Base-by-base conservation (phyloP, 768 basidiomycete species). In the Pulveroboletus sp. region DNA sequence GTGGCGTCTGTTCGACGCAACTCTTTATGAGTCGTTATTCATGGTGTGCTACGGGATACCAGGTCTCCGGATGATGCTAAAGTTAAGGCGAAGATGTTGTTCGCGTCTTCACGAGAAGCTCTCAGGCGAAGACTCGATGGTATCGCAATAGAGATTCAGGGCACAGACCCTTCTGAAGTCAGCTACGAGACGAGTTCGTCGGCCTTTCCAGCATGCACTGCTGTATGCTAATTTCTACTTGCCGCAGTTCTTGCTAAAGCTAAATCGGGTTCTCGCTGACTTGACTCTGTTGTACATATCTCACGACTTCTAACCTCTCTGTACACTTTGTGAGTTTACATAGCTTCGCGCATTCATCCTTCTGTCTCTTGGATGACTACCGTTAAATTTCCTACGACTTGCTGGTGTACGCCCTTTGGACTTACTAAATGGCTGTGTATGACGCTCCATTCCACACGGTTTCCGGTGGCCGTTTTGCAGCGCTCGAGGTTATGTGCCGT, bases 11-110 rank as follows among this genome's bases (percentile, higher is more conserved):
- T n/a, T 41, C 27, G 3, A 37, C 17, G 11, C 7, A 4, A 33
- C 15, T 9, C 30, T 37, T 36, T 2, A 26, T 24, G 31, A 7
- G 17, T 42, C 3, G 33, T 53, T 30, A 49, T 36, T 11, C 38
- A 32, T 45, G 8, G 3, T 18, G 17, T 27, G 10, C 17, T 32
- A 15, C 27, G 6, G 15, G 3, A 42, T 54, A 37, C 26, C 62
- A 97, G 95, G 95, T 77, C 84, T 15, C 94, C 96, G 53, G 93
- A 96, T 61, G 68, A 65, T 18, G 84, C 93, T 39, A 88, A 82
- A 75, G 76, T 95, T 69, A 93, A 84, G 73, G 71, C 78, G 65
- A 97, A 94, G 86, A 97, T 98, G 94, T 64, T 96, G 59, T 88
- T 80, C 70, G 87, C 95, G n/a, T 84, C 91, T 21, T 97, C 95